These are phyloP conservation scores for Cenchrus fungigraminus DNA, from an alignment of 176 grass and related monocot genomes.

Conservation along the genomic window DNA sequence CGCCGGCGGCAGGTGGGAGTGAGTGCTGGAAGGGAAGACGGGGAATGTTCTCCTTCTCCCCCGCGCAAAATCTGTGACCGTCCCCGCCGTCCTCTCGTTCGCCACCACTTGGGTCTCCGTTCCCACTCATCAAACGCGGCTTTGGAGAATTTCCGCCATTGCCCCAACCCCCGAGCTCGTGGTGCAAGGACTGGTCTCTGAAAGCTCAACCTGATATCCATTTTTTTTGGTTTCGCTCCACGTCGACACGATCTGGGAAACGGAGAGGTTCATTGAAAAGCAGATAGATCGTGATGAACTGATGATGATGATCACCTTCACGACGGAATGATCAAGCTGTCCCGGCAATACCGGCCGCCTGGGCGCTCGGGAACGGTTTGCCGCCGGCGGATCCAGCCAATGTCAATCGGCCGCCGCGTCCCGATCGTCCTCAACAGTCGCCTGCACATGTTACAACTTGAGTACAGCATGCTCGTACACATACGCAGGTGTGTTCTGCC, in stretches of 20 bases:
- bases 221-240: too few relatives aligned
- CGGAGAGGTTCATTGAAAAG: too few relatives aligned
- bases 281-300: too few relatives aligned
- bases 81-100: not conserved
- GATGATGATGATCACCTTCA: too few relatives aligned
- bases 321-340: too few relatives aligned
- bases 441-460: not conserved
- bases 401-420: not conserved
- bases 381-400: too few relatives aligned
- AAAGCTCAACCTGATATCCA: not conserved
- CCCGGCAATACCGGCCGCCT: too few relatives aligned
- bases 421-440: not conserved
- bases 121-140: not conserved
- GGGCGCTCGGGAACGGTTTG: too few relatives aligned
- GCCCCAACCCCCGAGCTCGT: too few relatives aligned
- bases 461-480: conserved; percentile 30
- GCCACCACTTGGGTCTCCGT: not conserved
- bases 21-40: not conserved
- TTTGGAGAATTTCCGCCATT: not conserved
- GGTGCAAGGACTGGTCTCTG: not conserved
- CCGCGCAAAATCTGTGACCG: not conserved
- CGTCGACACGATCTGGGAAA: too few relatives aligned
- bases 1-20: not conserved
- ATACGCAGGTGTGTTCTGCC: conserved; percentile 4
- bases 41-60: not conserved